Evolutionary conservation across 2,329 filamentous ascomycete species (phyloP), one percentile per base, ranked within the genome.

Genomic region (Colletotrichum horii): DNA sequence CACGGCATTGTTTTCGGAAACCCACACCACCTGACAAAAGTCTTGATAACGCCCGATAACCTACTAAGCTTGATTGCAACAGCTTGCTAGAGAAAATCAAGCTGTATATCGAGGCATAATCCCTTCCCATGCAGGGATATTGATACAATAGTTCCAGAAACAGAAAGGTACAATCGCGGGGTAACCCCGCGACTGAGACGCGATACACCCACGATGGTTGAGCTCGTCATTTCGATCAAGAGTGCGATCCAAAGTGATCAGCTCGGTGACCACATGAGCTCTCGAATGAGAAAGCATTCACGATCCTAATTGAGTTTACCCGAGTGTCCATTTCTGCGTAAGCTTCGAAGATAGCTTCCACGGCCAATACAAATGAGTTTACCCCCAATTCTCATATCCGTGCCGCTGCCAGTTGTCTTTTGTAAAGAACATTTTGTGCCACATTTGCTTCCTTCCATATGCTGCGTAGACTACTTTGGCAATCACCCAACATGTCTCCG

Each of bases 401-500:
- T 52, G 43, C n/a, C n/a, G 24, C 3, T 52, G 11, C 11, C 43
- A 52, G n/a, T n/a, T 22, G 43, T 8, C 11, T 52, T 22, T 52
- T 52, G 43, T n/a, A 52, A 24, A 22, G n/a, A 52, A 52, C 12
- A 4, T 22, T 22, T 22, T 12, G 11, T 52, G 43, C 12, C n/a
- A 5, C n/a, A 14, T 7, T 52, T 14, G 12, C n/a, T 14, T 14
- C 6, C 4, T 52, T 52, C n/a, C 12, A 22, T 52, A 14, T 52
- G n/a, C 43, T 52, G n/a, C n/a, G 43, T 52, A 52, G n/a, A 52
- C 43, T 22, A 52, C 43, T 22, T 52, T 52, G 6, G 12, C 11
- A 52, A 22, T 52, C 43, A n/a, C 11, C 43, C 38, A n/a, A 24
- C 8, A 75, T 76, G 73, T 74, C 76, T 22, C n/a, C 26, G 66